phyloP scores from a whole-genome alignment of 1,284 basidiomycete genomes.

The Sanghuangporus sanghuang region DNA sequence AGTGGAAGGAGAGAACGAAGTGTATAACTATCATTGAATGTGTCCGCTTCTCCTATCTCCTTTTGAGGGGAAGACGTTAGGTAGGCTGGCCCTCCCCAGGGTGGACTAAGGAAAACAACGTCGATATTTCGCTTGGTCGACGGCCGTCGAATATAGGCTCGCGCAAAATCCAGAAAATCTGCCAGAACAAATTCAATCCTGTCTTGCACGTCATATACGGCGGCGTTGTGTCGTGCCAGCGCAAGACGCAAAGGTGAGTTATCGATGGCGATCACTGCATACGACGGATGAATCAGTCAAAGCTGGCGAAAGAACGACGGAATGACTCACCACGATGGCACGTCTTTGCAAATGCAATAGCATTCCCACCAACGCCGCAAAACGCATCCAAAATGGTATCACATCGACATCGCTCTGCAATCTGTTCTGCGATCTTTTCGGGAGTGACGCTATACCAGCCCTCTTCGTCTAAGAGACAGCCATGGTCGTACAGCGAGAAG shows the following conservation, averaged over 20 bases:
- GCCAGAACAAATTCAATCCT: slow-evolving; percentile 91
- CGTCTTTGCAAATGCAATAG: slow-evolving; percentile 94
- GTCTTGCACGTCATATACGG: slow-evolving; percentile 89
- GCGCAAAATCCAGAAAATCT: slow-evolving; percentile 81
- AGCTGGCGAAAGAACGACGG: not conserved
- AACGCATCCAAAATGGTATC: slow-evolving; percentile 88
- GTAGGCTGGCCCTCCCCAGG: slow-evolving; percentile 86
- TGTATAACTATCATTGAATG: slow-evolving; percentile 48
- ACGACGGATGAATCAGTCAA: not conserved
- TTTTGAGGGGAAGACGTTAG: slow-evolving; percentile 35
- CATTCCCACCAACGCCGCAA: slow-evolving; percentile 96
- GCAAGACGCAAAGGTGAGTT: slow-evolving; percentile 78
- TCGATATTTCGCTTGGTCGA: slow-evolving; percentile 51
- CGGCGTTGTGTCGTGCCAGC: slow-evolving; percentile 88
- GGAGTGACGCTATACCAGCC: slow-evolving; percentile 99
- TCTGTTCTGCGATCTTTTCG: slow-evolving; percentile 85
- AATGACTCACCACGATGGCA: slow-evolving; percentile 74
- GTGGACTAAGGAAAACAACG: slow-evolving; percentile 88
- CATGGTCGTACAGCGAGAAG: slow-evolving; percentile 77
- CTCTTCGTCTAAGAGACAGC: slow-evolving; percentile 78
- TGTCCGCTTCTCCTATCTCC: slow-evolving; percentile 16
- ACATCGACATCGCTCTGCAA: slow-evolving; percentile 87
- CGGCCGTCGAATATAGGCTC: slow-evolving; percentile 40
- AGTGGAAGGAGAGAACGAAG: slow-evolving; percentile 75
- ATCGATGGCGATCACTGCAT: slow-evolving; percentile 87